Evolutionary conservation across 495 filamentous ascomycete species (phyloP).

Genomic region (Haplographium delicatum): DNA sequence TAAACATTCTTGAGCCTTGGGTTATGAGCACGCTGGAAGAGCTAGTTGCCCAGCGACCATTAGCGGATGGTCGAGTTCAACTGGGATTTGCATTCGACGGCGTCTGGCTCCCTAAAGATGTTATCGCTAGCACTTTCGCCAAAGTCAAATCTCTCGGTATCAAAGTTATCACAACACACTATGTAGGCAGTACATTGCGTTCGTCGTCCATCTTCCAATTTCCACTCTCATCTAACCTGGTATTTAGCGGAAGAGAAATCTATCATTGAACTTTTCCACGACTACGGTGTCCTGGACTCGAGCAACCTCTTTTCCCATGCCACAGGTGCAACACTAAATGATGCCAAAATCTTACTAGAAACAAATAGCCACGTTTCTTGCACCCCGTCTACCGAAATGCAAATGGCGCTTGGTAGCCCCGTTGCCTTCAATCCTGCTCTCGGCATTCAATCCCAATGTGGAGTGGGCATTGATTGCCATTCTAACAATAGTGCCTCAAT

Average conservation of each 20-base stretch:
- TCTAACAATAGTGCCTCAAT: slow-evolving; percentile 35
- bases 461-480: slow-evolving; percentile 48
- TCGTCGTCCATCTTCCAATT: background rate
- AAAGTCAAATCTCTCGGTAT: slow-evolving; percentile 25
- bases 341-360: slow-evolving; percentile 26
- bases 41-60: slow-evolving; percentile 30
- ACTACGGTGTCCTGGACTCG: slow-evolving; percentile 31
- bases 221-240: background rate
- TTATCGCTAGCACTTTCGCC: slow-evolving; percentile 29
- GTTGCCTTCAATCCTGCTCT: slow-evolving; percentile 9
- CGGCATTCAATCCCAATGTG: slow-evolving; percentile 26
- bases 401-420: slow-evolving; percentile 29
- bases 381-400: slow-evolving; percentile 39
- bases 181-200: slow-evolving; percentile 20
- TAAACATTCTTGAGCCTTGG: slow-evolving; percentile 35
- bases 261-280: slow-evolving; percentile 27
- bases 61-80: slow-evolving; percentile 35
- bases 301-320: slow-evolving; percentile 37
- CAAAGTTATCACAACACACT: slow-evolving; percentile 37
- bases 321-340: slow-evolving; percentile 22
- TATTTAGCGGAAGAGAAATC: slow-evolving; percentile 8
- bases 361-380: slow-evolving; percentile 28
- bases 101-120: slow-evolving; percentile 31
- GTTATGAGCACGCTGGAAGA: slow-evolving; percentile 32
- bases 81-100: slow-evolving; percentile 40